These are phyloP conservation scores for Ustilago esculenta DNA, from an alignment of 1,284 basidiomycete genomes.

Conservation along the genomic window DNA sequence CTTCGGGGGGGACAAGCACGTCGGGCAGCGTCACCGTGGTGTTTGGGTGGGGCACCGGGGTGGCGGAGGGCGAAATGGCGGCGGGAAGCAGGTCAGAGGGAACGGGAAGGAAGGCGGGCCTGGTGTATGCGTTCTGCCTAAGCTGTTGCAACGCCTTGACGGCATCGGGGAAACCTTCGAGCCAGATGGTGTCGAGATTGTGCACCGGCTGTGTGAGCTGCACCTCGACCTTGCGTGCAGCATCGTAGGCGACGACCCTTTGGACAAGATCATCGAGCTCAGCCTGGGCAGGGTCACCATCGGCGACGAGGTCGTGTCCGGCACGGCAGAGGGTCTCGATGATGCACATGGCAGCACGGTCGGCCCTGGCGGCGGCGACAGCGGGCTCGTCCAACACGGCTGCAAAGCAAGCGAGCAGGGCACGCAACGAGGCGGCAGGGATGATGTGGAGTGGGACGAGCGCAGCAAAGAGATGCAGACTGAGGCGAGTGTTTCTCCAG, in stretches of 20 bases:
- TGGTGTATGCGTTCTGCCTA: slow-evolving; percentile 33
- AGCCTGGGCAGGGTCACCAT: slow-evolving; percentile 18
- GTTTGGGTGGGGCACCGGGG: slow-evolving; percentile 26
- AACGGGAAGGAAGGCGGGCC: slow-evolving; percentile 54
- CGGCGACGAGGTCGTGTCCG: slow-evolving; percentile 51
- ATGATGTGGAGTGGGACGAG: slow-evolving; percentile 74
- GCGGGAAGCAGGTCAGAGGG: slow-evolving; percentile 60
- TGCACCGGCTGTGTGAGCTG: slow-evolving; percentile 52
- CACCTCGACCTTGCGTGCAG: slow-evolving; percentile 46
- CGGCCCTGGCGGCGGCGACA: slow-evolving; percentile 84
- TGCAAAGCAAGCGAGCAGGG: slow-evolving; percentile 81
- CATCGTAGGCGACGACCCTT: slow-evolving; percentile 49
- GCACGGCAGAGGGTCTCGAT: slow-evolving; percentile 76
- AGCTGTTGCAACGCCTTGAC: slow-evolving; percentile 53
- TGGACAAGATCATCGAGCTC: slow-evolving; percentile 60
- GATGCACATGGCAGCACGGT: slow-evolving; percentile 84
- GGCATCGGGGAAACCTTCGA: slow-evolving; percentile 59
- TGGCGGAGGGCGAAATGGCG: slow-evolving; percentile 46
- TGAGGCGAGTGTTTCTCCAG: slow-evolving; percentile 63
- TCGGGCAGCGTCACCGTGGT: slow-evolving; percentile 48
- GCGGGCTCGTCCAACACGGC: slow-evolving; percentile 88
- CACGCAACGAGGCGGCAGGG: slow-evolving; percentile 78
- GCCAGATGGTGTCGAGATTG: slow-evolving; percentile 41
- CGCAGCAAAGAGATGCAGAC: slow-evolving; percentile 56
- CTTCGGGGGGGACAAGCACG: slow-evolving; percentile 59